These are phyloP conservation scores for Rhizopogon hawkerae DNA, from an alignment of 1,284 basidiomycete genomes.

Conservation along the genomic window DNA sequence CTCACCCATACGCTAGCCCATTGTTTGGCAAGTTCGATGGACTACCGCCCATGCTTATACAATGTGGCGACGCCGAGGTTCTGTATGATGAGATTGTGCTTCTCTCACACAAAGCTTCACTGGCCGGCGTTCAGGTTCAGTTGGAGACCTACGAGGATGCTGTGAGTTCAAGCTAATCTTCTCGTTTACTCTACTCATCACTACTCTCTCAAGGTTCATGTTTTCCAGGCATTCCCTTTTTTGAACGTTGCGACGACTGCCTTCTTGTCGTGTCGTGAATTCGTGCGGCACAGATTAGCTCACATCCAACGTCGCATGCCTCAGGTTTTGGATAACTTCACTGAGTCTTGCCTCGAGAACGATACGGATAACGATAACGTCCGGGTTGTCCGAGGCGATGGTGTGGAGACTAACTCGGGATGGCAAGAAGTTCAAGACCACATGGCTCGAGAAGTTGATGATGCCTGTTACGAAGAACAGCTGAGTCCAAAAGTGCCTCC, in stretches of 20 bases:
- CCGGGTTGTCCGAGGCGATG: constrained; percentile 61
- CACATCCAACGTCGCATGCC: constrained; percentile 40
- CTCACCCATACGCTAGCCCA: constrained; percentile 94
- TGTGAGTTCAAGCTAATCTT: constrained; percentile 43
- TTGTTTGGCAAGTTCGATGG: constrained; percentile 88
- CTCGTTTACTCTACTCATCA: constrained; percentile 4
- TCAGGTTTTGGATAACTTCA: constrained; percentile 42
- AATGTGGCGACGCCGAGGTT: constrained; percentile 91
- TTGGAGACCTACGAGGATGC: constrained; percentile 94
- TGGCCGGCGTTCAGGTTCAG: constrained; percentile 81
- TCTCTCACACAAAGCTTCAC: constrained; percentile 88
- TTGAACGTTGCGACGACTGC: constrained; percentile 65
- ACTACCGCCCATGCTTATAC: constrained; percentile 87
- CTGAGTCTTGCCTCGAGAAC: constrained; percentile 48
- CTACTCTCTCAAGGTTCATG: constrained; percentile 56
- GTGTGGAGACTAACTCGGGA: constrained; percentile 38
- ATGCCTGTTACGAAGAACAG: constrained; percentile 21
- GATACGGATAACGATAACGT: constrained; percentile 61
- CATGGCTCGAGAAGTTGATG: constrained; percentile 25
- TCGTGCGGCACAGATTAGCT: constrained; percentile 56
- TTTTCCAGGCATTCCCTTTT: constrained; percentile 87
- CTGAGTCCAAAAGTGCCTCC: constrained; percentile 28
- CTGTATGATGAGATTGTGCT: constrained; percentile 88
- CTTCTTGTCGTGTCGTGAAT: constrained; percentile 69
- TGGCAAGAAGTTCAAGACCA: constrained; percentile 32